Evolutionary conservation across 225 moss, liverwort and hornwort genomes (phyloP), one percentile per base, ranked within the genome.

Genomic region (Polytrichum formosum): DNA sequence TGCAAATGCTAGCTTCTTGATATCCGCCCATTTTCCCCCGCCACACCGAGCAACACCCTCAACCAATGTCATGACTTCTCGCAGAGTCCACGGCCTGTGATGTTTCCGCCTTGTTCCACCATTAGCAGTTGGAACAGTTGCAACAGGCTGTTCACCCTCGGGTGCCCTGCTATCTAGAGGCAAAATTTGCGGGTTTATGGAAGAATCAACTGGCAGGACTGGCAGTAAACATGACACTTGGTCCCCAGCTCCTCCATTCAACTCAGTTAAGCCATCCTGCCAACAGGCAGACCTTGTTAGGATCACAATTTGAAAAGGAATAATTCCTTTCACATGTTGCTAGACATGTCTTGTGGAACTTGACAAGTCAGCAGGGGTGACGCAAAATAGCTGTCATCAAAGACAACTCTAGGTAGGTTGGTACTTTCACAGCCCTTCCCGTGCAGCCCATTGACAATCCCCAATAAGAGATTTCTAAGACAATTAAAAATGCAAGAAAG

Each of bases 81-180:
- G 81, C 65, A 88, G 78, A 68, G 91, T 94, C 91, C 90, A 94
- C 0, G 90, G 86, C 29, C 81, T 79, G 27, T 94, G 93, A 79
- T 94, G 91, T 73, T 94, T 94, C 6, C 88, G 84, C 54, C 90
- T 72, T 19, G 80, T 91, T 70, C 90, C 81, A 33, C 93, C 90
- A 73, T 86, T 94, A 1, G 91, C 83, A 68, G 86, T 94, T 67
- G 90, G 90, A 61, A 91, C 73, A 21, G 86, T 89, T 33, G 78
- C 67, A 62, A 91, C 82, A 22, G 78, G 37, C 26, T 83, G 76
- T 37, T 93, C 81, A 71, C 64, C 77, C 5, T 80, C 77, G 0
- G 30, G 19, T 65, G 74, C 33, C 63, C 73, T 80, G 67, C 61
- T 77, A 74, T 68, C 75, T 75, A 75, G 72, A 70, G 71, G 62